These are phyloP conservation scores for Byssothecium circinans DNA, from an alignment of 2,329 filamentous ascomycete genomes.

Conservation along the genomic window DNA sequence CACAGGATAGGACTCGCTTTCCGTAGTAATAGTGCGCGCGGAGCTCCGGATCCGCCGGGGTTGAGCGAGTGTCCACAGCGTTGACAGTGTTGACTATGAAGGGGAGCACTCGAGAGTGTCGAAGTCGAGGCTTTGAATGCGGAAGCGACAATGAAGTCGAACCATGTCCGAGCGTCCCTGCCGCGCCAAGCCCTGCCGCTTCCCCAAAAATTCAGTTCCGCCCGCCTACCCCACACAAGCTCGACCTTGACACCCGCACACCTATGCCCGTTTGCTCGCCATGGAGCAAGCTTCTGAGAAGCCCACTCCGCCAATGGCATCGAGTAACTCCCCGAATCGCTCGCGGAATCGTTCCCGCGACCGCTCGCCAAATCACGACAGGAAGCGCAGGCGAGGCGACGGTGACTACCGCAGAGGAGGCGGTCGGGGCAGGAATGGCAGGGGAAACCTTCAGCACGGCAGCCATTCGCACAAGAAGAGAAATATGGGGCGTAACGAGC, in stretches of 20 bases:
- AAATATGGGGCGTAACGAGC: constrained; percentile 68
- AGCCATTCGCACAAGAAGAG: constrained; percentile 59
- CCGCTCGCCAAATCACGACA: constrained; percentile 24
- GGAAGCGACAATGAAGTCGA: too few relatives aligned
- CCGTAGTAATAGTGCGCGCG: too few relatives aligned
- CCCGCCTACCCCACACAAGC: neutral
- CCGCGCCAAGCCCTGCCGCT: constrained; percentile 23
- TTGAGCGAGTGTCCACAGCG: too few relatives aligned
- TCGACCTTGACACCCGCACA: neutral
- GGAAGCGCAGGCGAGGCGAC: constrained; percentile 33
- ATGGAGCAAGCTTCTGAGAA: constrained; percentile 28
- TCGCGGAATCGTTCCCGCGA: constrained; percentile 24
- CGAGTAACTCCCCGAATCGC: constrained; percentile 23
- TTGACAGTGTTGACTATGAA: too few relatives aligned
- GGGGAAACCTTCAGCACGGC: constrained; percentile 36
- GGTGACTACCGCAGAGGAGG: constrained; percentile 23
- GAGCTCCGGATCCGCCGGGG: too few relatives aligned
- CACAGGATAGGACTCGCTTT: too few relatives aligned
- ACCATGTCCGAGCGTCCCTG: too few relatives aligned
- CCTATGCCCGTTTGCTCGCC: constrained; percentile 26
- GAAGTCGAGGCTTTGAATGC: too few relatives aligned
- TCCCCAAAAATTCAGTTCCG: constrained; percentile 16
- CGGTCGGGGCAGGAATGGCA: constrained; percentile 32
- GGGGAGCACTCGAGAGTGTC: too few relatives aligned
- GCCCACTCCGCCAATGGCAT: constrained; percentile 27